Base-by-base conservation (phyloP, 306 rosid species). In the Cyamopsis tetragonoloba region DNA sequence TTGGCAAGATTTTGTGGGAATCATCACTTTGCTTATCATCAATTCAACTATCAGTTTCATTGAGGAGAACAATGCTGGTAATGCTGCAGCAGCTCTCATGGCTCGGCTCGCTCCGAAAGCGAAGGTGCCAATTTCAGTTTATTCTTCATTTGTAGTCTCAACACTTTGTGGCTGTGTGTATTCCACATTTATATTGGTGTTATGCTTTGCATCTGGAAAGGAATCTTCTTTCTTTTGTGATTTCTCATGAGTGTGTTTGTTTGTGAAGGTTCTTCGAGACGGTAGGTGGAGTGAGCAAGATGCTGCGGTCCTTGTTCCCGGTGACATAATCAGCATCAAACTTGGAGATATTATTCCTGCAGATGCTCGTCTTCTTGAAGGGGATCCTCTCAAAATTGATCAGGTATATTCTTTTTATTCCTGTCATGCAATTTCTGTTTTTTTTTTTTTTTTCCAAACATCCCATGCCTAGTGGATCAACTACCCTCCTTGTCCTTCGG, bases 1-100 rank as follows among this genome's bases (percentile, higher is more conserved):
- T 30, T 95, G 99, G 99, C 99, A 95, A 83, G 99, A 95, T 42
- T 95, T 95, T 76, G 99, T 95, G 71, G 99, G 99, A 37, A 90
- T 95, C 71, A 95, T 95, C 43, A 89, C 88, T 20, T 85, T 95
- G 65, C 96, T 95, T 76, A 0, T 95, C 70, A 95, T 95, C 79
- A 95, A 95, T 80, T 95, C 99, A 7, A 95, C 97, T 13, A 95
- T 90, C 37, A 95, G 99, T 90, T 95, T 95, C 76, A 86, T 95
- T 1, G 99, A 95, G 80, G 99, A 95, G 63, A 91, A 95, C 82
- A 95, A 95, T 73, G 99, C 97, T 0, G 99, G 99, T 58, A 95
- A 95, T 71, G 99, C 99, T 2, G 99, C 99, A 0, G 99, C 99
- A 1, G 95, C 99, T 48, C 99, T 95, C 66, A 95, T 95, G 99